A percentile compares a stretch with the other conserved stretches of the same genome.
These are phyloP conservation scores for Amaranthus hypochondriacus DNA, from an alignment of 148 eudicot species.

Conservation along the genomic window DNA sequence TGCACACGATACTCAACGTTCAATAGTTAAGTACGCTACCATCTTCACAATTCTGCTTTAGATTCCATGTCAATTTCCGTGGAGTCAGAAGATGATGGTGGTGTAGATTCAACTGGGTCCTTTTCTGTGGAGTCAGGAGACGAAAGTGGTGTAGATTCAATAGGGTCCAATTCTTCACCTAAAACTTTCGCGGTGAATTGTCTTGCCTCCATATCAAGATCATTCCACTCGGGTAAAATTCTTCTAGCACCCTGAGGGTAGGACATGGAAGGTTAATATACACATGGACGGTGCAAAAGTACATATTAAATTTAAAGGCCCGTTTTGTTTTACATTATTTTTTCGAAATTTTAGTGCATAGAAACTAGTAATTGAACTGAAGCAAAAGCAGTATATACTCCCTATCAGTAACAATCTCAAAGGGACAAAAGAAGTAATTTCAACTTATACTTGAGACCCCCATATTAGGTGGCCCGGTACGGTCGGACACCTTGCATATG, in stretches of 20 bases:
- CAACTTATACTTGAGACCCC: no score
- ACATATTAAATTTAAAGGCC: no score
- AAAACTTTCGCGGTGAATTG: constrained; percentile 61
- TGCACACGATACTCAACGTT: not conserved
- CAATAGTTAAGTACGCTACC: not conserved
- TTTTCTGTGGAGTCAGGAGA: constrained; percentile 21
- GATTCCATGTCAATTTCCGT: constrained; percentile 43
- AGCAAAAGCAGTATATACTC: no score
- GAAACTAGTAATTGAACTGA: no score
- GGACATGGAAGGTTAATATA: not conserved
- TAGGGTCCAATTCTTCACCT: constrained; percentile 58
- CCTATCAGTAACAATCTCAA: no score
- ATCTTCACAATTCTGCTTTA: constrained; percentile 55
- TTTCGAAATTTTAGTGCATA: no score
- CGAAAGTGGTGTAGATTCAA: constrained; percentile 29
- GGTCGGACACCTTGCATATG: no score
- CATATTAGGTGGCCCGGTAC: no score
- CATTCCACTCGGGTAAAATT: constrained; percentile 83
- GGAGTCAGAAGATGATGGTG: constrained; percentile 23
- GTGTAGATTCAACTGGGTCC: constrained; percentile 34
- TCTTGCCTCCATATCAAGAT: constrained; percentile 83
- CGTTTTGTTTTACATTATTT: no score
- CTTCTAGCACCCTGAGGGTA: constrained; percentile 76
- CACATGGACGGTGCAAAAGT: no score
- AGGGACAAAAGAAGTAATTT: no score